Evolutionary conservation across 225 moss, liverwort and hornwort species (phyloP).

Genomic region (Straminergon stramineum): DNA sequence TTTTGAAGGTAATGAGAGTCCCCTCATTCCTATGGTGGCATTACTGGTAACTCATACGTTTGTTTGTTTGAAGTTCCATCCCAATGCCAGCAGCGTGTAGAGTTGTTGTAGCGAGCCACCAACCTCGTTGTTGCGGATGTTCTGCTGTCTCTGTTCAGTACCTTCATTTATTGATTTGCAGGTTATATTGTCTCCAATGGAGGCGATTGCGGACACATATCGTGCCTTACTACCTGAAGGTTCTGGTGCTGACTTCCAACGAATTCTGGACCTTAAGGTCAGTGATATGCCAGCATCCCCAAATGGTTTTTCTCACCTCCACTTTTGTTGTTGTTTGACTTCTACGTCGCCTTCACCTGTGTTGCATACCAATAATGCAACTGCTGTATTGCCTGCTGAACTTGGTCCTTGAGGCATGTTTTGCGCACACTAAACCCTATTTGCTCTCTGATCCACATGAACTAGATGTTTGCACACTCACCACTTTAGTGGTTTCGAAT

Average conservation of each 20-base stretch:
- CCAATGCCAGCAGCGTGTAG: not conserved
- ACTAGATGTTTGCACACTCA: not conserved
- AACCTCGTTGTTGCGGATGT: not conserved
- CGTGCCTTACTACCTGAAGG: constrained; percentile 95
- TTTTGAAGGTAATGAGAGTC: constrained; percentile 64
- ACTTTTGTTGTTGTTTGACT: not conserved
- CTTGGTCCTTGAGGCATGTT: not conserved
- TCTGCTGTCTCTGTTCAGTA: not conserved
- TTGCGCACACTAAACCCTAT: not conserved
- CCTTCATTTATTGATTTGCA: constrained; percentile 5
- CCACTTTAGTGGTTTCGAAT: not conserved
- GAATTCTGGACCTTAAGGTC: constrained; percentile 96
- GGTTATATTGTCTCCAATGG: constrained; percentile 97
- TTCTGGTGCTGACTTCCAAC: constrained; percentile 82
- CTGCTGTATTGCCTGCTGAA: not conserved
- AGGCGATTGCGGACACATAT: constrained; percentile 98
- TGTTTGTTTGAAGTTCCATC: not conserved
- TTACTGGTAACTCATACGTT: not conserved
- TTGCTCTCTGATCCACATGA: not conserved
- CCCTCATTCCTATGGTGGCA: not conserved
- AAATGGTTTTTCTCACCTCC: not conserved
- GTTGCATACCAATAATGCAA: not conserved
- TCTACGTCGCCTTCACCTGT: not conserved
- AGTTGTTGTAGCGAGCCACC: not conserved
- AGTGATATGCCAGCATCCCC: not conserved